Conservation (phyloP, 1,284 basidiomycete genomes). For the Cerrena zonata region DNA sequence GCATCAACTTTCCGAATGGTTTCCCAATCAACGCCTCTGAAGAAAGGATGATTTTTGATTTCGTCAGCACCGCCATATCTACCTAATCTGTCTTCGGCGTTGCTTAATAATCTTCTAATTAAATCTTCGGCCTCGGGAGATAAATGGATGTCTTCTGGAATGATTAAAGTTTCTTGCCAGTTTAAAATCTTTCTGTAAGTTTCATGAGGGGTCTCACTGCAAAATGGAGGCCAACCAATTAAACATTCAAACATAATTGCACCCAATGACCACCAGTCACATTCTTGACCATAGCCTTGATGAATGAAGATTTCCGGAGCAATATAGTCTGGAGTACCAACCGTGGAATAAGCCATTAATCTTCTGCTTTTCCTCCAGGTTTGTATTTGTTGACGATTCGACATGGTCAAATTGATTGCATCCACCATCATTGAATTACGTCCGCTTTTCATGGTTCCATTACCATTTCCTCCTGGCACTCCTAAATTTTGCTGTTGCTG, state of each 20-base stretch:
- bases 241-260: conserved; percentile 99
- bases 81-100: too few species aligned
- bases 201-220: conserved; percentile 94
- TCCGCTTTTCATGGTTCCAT: too few species aligned
- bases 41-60: conserved; percentile 93
- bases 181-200: conserved; percentile 99
- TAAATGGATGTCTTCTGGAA: conserved; percentile 95
- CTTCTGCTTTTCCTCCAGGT: conserved; percentile 98
- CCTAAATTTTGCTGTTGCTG: conserved; percentile 56
- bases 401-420: conserved; percentile 91
- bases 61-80: too few species aligned
- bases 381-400: conserved; percentile 86
- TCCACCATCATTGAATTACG: too few species aligned
- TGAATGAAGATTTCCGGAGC: conserved; percentile 97
- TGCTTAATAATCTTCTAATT: conserved; percentile 75
- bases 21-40: conserved; percentile 93
- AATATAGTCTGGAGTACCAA: conserved; percentile 98
- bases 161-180: conserved; percentile 85
- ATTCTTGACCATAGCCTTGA: conserved; percentile 96
- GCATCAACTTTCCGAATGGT: conserved; percentile 89
- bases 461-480: too few species aligned
- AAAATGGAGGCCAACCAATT: conserved; percentile 96
- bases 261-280: conserved; percentile 96
- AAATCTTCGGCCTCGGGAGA: conserved; percentile 90
- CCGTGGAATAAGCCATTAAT: conserved; percentile 97